Evolutionary conservation across 139 green algal species (phyloP).

Genomic region (Haematococcus lacustris): DNA sequence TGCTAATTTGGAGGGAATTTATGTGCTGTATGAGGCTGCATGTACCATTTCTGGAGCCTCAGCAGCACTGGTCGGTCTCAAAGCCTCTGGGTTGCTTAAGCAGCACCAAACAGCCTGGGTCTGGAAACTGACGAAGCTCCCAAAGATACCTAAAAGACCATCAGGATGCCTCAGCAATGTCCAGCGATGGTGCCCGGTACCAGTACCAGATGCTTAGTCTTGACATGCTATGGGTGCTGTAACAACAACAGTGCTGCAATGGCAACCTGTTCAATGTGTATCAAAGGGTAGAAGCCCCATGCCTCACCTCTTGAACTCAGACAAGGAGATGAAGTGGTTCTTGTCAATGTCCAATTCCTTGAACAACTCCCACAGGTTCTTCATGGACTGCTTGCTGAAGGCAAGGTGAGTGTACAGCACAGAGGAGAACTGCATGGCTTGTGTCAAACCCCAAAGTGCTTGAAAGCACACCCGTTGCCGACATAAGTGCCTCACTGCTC

Average conservation of each 20-base stretch:
- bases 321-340: not conserved
- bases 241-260: not conserved
- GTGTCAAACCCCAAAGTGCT: not conserved
- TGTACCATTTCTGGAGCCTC: too few relatives aligned
- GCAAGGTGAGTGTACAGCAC: not conserved
- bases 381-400: not conserved
- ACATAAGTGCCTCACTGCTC: not conserved
- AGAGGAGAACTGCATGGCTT: not conserved
- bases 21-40: too few relatives aligned
- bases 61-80: too few relatives aligned
- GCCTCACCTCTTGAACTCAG: constrained; percentile 7
- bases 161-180: not conserved
- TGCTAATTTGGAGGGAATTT: too few relatives aligned
- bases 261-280: too few relatives aligned
- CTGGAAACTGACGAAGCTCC: too few relatives aligned
- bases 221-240: not conserved
- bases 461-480: not conserved
- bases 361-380: not conserved
- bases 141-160: not conserved
- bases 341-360: not conserved
- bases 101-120: too few relatives aligned
- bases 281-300: too few relatives aligned
- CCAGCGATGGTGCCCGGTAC: not conserved
- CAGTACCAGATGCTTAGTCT: not conserved
- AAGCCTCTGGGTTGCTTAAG: too few relatives aligned